Evolutionary conservation across 164 flowering plant species (phyloP).

Genomic region (Nymphaea colorata): DNA sequence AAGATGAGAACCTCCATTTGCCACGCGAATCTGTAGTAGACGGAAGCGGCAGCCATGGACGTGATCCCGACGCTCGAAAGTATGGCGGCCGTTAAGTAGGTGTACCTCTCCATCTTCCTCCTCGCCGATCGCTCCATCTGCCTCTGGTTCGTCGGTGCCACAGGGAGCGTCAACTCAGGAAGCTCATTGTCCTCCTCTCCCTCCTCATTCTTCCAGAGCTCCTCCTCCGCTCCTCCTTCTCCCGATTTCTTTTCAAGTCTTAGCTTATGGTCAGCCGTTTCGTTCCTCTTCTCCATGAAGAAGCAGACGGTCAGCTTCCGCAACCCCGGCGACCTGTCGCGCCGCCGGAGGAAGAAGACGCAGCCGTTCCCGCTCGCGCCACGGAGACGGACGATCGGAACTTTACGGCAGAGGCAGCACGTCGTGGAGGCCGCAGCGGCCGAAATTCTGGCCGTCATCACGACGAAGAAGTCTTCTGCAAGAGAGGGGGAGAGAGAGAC

Average conservation of each 20-base stretch:
- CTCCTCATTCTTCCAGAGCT: not conserved
- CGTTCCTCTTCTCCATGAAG: not conserved
- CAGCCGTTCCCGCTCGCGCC: not conserved
- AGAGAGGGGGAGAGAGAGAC: not conserved
- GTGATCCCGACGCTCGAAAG: slow-evolving; percentile 69
- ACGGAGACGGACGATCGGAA: not conserved
- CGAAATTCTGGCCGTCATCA: not conserved
- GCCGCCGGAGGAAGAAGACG: not conserved
- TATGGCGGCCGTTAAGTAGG: slow-evolving; percentile 65
- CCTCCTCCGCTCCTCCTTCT: not conserved
- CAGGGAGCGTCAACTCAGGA: not conserved
- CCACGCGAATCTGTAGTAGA: slow-evolving; percentile 69
- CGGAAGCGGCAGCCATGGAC: slow-evolving; percentile 62
- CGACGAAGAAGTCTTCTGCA: not conserved
- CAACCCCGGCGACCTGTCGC: not conserved
- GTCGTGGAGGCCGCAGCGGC: not conserved
- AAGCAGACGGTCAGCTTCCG: not conserved
- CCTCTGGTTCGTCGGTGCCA: not conserved
- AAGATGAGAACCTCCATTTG: slow-evolving; percentile 59
- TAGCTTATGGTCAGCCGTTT: not conserved
- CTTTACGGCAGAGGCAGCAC: not conserved
- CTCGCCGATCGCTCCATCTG: not conserved
- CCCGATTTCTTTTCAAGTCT: not conserved
- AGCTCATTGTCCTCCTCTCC: not conserved
- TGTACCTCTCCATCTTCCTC: slow-evolving; percentile 55